Conservation (phyloP, 2,329 filamentous ascomycete species). For the Hortaea sp. region DNA sequence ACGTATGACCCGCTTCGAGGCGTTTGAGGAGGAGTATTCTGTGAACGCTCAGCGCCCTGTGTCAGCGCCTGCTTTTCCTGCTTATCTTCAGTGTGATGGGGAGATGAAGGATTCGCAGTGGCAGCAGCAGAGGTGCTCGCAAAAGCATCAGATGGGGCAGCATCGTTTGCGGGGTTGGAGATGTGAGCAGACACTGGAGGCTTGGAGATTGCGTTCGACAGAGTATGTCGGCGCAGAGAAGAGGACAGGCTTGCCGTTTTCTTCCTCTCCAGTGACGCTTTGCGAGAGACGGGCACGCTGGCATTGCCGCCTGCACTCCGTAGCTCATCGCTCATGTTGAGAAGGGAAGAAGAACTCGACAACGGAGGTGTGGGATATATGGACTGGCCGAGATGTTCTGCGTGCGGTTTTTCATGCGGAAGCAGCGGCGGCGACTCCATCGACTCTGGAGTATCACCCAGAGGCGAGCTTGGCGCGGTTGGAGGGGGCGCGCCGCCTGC, state of each 20-base stretch:
- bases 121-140: slow-evolving; percentile 32
- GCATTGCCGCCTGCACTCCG: background rate
- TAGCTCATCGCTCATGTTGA: slow-evolving; percentile 13
- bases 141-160: slow-evolving; percentile 44
- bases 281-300: slow-evolving; percentile 9
- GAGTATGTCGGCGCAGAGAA: slow-evolving; percentile 27
- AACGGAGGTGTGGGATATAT: slow-evolving; percentile 32
- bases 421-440: slow-evolving; percentile 24
- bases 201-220: slow-evolving; percentile 50
- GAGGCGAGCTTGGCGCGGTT: slow-evolving; percentile 27
- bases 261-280: slow-evolving; percentile 17
- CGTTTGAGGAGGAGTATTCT: slow-evolving; percentile 88
- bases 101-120: slow-evolving; percentile 35
- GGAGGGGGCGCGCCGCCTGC: slow-evolving; percentile 15
- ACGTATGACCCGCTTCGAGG: slow-evolving; percentile 74
- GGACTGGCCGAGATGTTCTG: slow-evolving; percentile 10
- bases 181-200: slow-evolving; percentile 58
- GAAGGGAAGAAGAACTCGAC: slow-evolving; percentile 31
- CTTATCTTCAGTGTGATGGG: slow-evolving; percentile 46
- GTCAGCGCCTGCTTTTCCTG: slow-evolving; percentile 66
- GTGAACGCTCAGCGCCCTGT: slow-evolving; percentile 57
- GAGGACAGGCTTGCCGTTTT: slow-evolving; percentile 16
- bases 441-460: slow-evolving; percentile 10
- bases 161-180: slow-evolving; percentile 54
- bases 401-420: slow-evolving; percentile 25